Evolutionary conservation across 2,329 filamentous ascomycete species (phyloP).

Genomic region (Dryadomyces sulphureus): DNA sequence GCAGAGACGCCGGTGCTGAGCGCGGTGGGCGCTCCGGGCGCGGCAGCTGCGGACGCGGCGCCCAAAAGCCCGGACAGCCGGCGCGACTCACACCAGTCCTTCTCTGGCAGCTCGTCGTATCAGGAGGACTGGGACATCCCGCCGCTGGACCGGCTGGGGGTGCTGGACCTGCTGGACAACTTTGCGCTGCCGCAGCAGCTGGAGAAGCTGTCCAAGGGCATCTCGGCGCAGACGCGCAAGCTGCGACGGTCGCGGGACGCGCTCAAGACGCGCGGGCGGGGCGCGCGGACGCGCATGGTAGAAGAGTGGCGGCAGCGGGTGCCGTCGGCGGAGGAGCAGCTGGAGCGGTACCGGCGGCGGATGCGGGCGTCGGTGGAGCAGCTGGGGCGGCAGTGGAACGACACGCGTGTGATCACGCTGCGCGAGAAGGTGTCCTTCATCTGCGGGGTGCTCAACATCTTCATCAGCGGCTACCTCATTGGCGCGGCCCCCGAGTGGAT

Average conservation of each 20-base stretch:
- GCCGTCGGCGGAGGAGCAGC: slow-evolving; percentile 77
- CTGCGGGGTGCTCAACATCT: slow-evolving; percentile 90
- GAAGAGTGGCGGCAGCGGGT: slow-evolving; percentile 83
- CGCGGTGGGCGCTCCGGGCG: not conserved
- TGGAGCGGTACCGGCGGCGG: slow-evolving; percentile 76
- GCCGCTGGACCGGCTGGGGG: slow-evolving; percentile 74
- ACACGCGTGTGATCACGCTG: slow-evolving; percentile 73
- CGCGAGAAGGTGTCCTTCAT: slow-evolving; percentile 96
- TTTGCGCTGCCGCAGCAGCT: slow-evolving; percentile 79
- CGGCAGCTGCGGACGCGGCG: not conserved
- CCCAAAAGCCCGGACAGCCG: slow-evolving; percentile 7
- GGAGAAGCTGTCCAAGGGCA: slow-evolving; percentile 73
- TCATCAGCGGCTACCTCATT: slow-evolving; percentile 87
- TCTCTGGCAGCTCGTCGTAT: slow-evolving; percentile 72
- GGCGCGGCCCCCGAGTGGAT: slow-evolving; percentile 76
- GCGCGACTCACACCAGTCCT: slow-evolving; percentile 63
- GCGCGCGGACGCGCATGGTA: slow-evolving; percentile 77
- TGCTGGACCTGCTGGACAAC: slow-evolving; percentile 91
- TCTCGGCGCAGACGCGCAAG: slow-evolving; percentile 72
- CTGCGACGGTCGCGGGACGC: slow-evolving; percentile 71
- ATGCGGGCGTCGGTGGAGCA: slow-evolving; percentile 86
- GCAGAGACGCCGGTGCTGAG: slow-evolving; percentile 33
- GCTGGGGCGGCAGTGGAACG: slow-evolving; percentile 72
- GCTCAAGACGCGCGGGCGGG: slow-evolving; percentile 58
- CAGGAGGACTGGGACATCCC: slow-evolving; percentile 86